A percentile compares a stretch with the other conserved stretches of the same genome.
phyloP scores from a whole-genome alignment of 108 stramenopile species.

The Mayamaea pseudoterrestris region DNA sequence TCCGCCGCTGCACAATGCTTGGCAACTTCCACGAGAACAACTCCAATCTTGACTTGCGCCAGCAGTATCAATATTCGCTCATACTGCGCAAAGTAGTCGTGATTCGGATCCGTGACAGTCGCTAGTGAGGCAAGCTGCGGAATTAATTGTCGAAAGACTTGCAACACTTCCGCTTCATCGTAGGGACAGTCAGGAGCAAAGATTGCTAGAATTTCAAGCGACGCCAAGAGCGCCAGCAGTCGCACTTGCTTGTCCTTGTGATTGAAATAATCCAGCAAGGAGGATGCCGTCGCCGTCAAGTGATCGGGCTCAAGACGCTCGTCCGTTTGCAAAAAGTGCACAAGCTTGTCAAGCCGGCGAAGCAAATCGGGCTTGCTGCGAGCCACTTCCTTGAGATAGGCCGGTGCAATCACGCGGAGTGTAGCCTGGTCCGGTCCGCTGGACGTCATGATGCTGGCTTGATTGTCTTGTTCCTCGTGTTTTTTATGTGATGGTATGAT shows the following conservation, averaged over 20 bases:
- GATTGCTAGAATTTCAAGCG: constrained; percentile 63
- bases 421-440: no score
- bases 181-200: constrained; percentile 79
- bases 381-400: no score
- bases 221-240: constrained; percentile 41
- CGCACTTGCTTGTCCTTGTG: constrained; percentile 67
- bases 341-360: neutral
- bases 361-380: neutral
- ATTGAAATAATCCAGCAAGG: constrained; percentile 29
- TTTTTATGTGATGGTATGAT: no score
- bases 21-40: constrained; percentile 59
- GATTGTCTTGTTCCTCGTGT: no score
- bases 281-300: constrained; percentile 30
- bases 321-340: constrained; percentile 1
- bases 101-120: constrained; percentile 17
- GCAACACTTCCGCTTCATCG: constrained; percentile 42
- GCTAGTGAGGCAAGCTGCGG: constrained; percentile 65
- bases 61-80: constrained; percentile 55
- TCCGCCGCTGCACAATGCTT: neutral
- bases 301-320: neutral
- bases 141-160: constrained; percentile 56
- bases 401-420: no score
- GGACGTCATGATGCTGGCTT: no score
- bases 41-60: constrained; percentile 68
- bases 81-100: constrained; percentile 34